A percentile compares a stretch with the other conserved stretches of the same genome.
Evolutionary conservation across 768 basidiomycete genomes (phyloP).

Genomic region (Termitomyces sp.): DNA sequence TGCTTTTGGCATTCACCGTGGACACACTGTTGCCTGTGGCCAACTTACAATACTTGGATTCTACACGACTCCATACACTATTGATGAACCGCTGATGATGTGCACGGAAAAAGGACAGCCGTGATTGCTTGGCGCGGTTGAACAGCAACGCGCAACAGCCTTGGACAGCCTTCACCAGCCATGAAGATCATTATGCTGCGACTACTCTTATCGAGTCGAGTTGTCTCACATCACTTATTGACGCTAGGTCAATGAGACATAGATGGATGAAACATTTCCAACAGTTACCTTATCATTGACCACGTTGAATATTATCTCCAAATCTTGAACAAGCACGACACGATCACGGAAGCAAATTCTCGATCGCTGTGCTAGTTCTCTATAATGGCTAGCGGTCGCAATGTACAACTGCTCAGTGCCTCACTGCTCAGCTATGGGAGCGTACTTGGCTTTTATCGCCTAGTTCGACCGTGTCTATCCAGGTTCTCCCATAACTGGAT

Average conservation of each 20-base stretch:
- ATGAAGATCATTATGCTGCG: not conserved
- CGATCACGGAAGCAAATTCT: slow-evolving; percentile 1
- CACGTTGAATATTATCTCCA: not conserved
- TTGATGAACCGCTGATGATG: too few species aligned
- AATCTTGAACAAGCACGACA: not conserved
- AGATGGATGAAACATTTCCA: not conserved
- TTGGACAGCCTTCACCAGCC: not conserved
- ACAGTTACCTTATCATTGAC: not conserved
- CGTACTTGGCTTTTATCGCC: not conserved
- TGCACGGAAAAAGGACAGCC: not conserved
- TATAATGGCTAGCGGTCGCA: too few species aligned
- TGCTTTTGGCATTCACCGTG: too few species aligned
- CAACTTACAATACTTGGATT: not conserved
- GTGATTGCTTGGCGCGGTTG: not conserved
- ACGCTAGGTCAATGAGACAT: not conserved
- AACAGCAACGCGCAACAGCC: not conserved
- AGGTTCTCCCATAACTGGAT: not conserved
- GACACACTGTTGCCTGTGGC: too few species aligned
- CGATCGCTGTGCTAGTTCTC: too few species aligned
- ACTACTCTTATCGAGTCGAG: not conserved
- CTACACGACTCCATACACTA: not conserved
- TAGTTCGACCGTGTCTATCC: not conserved
- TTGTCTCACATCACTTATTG: too few species aligned
- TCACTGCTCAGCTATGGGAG: not conserved
- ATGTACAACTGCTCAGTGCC: not conserved